Conservation (phyloP, 345 rosid species). For the Isatis tinctoria region DNA sequence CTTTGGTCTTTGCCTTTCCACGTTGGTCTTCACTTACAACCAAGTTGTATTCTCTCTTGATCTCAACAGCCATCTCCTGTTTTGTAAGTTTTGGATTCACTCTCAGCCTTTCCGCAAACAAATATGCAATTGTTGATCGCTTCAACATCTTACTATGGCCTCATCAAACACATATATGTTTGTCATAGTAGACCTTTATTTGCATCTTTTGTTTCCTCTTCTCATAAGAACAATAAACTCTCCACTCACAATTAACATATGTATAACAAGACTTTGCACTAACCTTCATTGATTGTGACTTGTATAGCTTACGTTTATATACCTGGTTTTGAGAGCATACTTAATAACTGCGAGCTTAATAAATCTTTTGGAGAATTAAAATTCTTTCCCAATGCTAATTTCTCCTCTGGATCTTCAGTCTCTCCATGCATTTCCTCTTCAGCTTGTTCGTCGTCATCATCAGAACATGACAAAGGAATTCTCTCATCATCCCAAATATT, state of each 20-base stretch:
- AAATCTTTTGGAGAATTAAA: neutral
- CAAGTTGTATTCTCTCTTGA: neutral
- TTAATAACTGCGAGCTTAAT: too few species aligned
- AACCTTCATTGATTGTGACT: too few species aligned
- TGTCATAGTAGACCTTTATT: neutral
- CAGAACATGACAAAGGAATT: neutral
- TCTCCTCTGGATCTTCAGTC: neutral
- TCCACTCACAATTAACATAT: neutral
- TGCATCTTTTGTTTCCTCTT: neutral
- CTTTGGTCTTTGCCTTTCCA: neutral
- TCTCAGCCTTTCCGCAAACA: neutral
- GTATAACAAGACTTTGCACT: neutral
- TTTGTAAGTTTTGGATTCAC: neutral
- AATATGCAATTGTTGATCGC: neutral
- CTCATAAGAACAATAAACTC: neutral
- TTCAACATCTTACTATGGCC: neutral
- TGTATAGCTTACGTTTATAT: too few species aligned
- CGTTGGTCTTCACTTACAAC: neutral
- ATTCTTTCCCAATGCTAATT: neutral
- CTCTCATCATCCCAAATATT: neutral
- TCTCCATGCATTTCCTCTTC: neutral
- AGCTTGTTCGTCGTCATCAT: neutral
- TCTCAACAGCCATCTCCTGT: neutral
- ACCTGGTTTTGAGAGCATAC: too few species aligned
- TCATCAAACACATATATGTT: neutral